Base-by-base conservation (phyloP, 495 filamentous ascomycete species). In the Aspergillus sclerotioniger region DNA sequence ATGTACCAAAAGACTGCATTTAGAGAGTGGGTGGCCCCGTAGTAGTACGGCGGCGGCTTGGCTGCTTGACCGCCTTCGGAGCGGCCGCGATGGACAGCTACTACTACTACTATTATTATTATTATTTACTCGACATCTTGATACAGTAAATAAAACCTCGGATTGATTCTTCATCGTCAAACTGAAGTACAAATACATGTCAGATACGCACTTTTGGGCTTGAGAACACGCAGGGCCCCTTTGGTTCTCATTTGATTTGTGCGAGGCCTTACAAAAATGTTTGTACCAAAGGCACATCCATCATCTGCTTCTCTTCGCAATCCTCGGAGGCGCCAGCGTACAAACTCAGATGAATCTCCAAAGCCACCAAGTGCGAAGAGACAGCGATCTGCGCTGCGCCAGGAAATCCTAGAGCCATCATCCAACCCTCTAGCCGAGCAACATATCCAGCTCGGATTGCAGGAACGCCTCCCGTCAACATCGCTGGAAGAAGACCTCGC, bases 291-390 rank as follows among this genome's bases (percentile, higher is more conserved):
- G 56, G 69, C 75, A 54, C 65, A 70, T 56, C 71, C 75, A 56
- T 72, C 74, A 64, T 69, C 79, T 58, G 67, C 75, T 6, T 71
- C 81, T 51, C 70, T 76, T 49, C 82, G 83, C 55, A 88, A 80
- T 62, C 80, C 86, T 65, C 82, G 88, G 56, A 76, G 89, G 58
- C 86, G 87, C 52, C 85, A 84, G 67, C 83, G 89, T 55, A 85
- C 85, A 37, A 70, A 78, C 48, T 87, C 83, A 60, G 80, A 85
- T 60, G 88, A 90, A 54, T 80, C 80, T 44, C 79, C 82, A 20
- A 78, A 84, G 28, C 80, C 82, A 56, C 85, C 87, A 58, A 89
- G 84, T 66, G 81, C 88, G 16, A 92, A 92, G 76, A 80, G 88
- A 64, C 87, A 87, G 60, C 78, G 88, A 57, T 83, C 87, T 20